Evolutionary conservation across 495 filamentous ascomycete species (phyloP), one percentile per base, ranked within the genome.

Genomic region (Polyplosphaeria fusca): DNA sequence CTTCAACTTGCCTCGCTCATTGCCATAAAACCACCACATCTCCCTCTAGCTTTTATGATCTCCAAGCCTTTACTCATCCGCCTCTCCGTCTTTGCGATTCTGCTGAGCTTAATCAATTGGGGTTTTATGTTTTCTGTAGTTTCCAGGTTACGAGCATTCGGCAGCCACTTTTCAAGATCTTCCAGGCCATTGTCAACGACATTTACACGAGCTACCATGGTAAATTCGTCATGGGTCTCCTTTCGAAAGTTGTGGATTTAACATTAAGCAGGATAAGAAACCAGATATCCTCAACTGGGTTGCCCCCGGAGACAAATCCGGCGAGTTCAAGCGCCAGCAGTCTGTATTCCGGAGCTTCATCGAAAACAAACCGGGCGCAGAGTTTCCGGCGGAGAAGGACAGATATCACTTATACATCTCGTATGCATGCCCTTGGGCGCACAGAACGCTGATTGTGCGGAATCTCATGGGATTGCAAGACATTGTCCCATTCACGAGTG

Each of bases 261-360:
- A 20, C n/a, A 55, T 11, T 42, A 19, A 20, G 18, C 25, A 58
- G 45, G 61, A 67, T 22, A 61, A 60, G 32, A 66, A 63, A 47
- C 49, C 67, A 16, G 19, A 28, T 45, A 93, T 95, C 69, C 91
- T 89, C 25, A 79, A 91, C 64, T 96, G 89, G 89, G 90, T 90
- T 16, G 74, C 79, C 20, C 84, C 83, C 30, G 73, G 74, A 52
- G 86, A 90, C 71, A 85, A 81, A 58, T 79, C 82, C 1, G 91
- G 91, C 72, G 91, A 95, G 72, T 96, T 94, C 83, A 94, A 93
- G 74, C 85, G 68, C 56, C 74, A 76, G 54, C 55, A 64, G 1
- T 72, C 73, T 25, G 63, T 67, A 28, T 78, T 78, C 55, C 67
- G 72, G 28, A 70, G 69, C 59, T 76, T 63, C 5, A 68, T 76